A percentile compares a stretch with the other conserved stretches of the same genome.
Evolutionary conservation across 306 rosid species (phyloP).

Genomic region (Trichosanthes truncata): DNA sequence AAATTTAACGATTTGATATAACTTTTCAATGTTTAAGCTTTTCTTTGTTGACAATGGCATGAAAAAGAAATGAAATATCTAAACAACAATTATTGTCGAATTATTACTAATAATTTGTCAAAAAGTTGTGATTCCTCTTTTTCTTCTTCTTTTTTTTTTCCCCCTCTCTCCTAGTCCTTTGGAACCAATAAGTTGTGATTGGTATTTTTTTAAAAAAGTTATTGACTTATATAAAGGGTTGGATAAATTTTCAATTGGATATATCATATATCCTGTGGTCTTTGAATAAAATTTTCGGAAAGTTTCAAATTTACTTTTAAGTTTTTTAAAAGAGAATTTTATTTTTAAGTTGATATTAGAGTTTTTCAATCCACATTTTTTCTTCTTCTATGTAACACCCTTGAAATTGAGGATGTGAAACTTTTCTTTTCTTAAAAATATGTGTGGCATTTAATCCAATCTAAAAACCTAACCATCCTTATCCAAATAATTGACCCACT

Average conservation of each 20-base stretch:
- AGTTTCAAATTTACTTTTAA: neutral
- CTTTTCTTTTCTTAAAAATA: too few species aligned
- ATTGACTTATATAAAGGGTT: too few species aligned
- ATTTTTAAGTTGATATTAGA: too few species aligned
- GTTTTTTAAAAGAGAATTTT: too few species aligned
- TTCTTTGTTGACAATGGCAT: neutral
- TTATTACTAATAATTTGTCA: neutral
- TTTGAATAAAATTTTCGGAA: neutral
- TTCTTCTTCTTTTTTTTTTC: neutral
- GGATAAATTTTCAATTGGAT: neutral
- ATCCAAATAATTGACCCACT: too few species aligned
- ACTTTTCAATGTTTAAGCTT: neutral
- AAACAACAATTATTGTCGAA: neutral
- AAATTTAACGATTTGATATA: too few species aligned
- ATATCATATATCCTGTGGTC: neutral
- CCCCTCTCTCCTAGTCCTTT: neutral
- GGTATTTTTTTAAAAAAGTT: neutral
- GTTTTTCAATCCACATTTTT: too few species aligned
- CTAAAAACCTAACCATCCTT: too few species aligned
- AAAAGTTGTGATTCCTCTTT: neutral
- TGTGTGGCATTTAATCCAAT: too few species aligned
- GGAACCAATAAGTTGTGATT: neutral
- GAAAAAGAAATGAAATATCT: neutral
- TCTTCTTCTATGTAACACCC: too few species aligned
- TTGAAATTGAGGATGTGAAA: too few species aligned